Percentiles rank a stretch among this genome's conserved stretches.
Conservation (phyloP, 2,329 filamentous ascomycete species). For the Elsinoe fawcettii region DNA sequence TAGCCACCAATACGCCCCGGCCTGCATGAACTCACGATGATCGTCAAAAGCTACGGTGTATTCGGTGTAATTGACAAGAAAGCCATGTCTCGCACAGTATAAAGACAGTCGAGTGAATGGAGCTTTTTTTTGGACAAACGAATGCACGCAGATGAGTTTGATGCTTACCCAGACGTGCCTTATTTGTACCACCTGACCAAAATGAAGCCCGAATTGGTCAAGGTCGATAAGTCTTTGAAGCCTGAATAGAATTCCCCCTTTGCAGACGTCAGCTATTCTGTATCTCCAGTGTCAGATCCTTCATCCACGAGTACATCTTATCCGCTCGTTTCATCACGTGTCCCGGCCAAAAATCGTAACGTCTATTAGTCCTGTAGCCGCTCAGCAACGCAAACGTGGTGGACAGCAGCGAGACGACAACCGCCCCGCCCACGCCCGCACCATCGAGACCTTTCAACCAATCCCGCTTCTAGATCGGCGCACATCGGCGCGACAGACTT, state of each 20-base stretch:
- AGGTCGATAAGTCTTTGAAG: not conserved
- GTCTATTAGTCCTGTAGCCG: slow-evolving; percentile 1
- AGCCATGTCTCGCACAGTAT: too few relatives aligned
- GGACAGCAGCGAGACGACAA: not conserved
- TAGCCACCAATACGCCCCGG: not conserved
- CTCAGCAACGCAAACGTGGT: not conserved
- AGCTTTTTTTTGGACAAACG: too few relatives aligned
- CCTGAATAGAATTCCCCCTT: not conserved
- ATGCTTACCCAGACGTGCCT: not conserved
- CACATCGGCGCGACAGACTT: not conserved
- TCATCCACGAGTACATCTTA: not conserved
- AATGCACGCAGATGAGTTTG: not conserved
- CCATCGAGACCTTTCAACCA: slow-evolving; percentile 12
- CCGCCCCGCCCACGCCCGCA: slow-evolving; percentile 11
- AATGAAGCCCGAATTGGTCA: not conserved
- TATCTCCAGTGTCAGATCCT: not conserved
- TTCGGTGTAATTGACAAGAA: too few relatives aligned
- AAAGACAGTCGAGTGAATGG: too few relatives aligned
- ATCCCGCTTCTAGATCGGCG: slow-evolving; percentile 11
- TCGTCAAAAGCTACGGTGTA: too few relatives aligned
- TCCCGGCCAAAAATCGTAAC: slow-evolving; percentile 10
- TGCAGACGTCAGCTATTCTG: not conserved
- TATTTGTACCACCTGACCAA: slow-evolving; percentile 9
- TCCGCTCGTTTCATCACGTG: slow-evolving; percentile 1
- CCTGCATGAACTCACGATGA: not conserved